Percentiles rank a stretch among this genome's conserved stretches.
These are phyloP conservation scores for Phoenix roebelenii DNA, from an alignment of 176 grass and related monocot species.

Conservation along the genomic window DNA sequence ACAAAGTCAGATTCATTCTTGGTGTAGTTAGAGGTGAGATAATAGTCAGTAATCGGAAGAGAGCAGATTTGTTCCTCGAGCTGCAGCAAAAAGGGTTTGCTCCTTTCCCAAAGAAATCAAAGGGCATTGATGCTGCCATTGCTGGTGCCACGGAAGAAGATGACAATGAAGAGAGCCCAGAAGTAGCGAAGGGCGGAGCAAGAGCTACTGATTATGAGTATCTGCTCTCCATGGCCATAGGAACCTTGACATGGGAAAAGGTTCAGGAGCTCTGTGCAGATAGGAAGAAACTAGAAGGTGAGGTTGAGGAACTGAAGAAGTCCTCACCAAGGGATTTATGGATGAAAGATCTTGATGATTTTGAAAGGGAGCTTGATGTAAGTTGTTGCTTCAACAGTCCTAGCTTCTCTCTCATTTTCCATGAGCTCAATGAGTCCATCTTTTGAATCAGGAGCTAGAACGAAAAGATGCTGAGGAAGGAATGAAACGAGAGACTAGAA, in stretches of 20 bases:
- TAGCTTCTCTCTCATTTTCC: background rate
- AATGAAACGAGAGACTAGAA: constrained; percentile 16
- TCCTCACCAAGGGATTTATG: constrained; percentile 44
- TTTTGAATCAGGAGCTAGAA: constrained; percentile 39
- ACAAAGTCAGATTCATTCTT: constrained; percentile 70
- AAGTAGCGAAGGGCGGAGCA: constrained; percentile 16
- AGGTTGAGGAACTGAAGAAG: constrained; percentile 36
- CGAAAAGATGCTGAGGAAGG: constrained; percentile 12
- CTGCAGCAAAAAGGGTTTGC: constrained; percentile 39
- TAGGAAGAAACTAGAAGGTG: constrained; percentile 28
- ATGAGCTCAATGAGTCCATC: background rate
- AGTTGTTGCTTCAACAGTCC: constrained; percentile 3
- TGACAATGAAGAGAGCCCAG: constrained; percentile 35
- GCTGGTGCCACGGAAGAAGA: constrained; percentile 44
- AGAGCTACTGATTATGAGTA: constrained; percentile 66
- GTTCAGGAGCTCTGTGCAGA: constrained; percentile 43
- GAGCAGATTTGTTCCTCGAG: constrained; percentile 61
- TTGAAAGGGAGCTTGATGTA: constrained; percentile 81
- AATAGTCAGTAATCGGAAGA: constrained; percentile 66
- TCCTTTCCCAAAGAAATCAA: constrained; percentile 61
- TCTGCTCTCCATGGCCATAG: constrained; percentile 74
- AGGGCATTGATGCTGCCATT: constrained; percentile 29
- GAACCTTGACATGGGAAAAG: constrained; percentile 73
- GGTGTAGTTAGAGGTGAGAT: constrained; percentile 48
- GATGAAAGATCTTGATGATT: constrained; percentile 62